A percentile compares a stretch with the other conserved stretches of the same genome.
phyloP scores from a whole-genome alignment of 495 filamentous ascomycete species.

The Aspergillus indologenus region DNA sequence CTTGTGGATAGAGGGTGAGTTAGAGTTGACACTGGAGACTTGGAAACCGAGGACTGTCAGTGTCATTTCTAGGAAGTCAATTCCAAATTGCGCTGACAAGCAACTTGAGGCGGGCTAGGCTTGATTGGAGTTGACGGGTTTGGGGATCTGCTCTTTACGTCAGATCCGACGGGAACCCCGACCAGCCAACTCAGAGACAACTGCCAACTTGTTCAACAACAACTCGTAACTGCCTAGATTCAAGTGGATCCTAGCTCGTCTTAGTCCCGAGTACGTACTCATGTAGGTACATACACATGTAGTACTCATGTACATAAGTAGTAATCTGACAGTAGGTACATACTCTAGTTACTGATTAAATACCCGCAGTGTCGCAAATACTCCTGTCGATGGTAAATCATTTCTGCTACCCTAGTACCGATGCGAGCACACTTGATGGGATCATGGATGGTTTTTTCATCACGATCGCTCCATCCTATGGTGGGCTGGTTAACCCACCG shows the following conservation, averaged over 20 bases:
- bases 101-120: background rate
- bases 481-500: background rate
- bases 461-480: background rate
- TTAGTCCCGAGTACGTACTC: too few relatives aligned
- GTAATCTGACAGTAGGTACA: conserved; percentile 4
- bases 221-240: background rate
- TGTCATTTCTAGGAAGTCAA: background rate
- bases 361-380: background rate
- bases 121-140: background rate
- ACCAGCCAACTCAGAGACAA: background rate
- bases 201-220: background rate
- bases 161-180: background rate
- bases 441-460: background rate
- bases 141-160: background rate
- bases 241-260: background rate
- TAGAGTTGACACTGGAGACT: background rate
- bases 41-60: background rate
- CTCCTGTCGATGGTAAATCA: background rate
- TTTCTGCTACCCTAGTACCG: background rate
- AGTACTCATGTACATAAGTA: too few relatives aligned
- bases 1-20: background rate
- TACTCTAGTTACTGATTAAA: background rate
- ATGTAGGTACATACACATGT: too few relatives aligned
- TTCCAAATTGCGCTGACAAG: background rate
- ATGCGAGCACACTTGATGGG: background rate